These are phyloP conservation scores for Albugo laibachii DNA, from an alignment of 352 stramenopile species.

Conservation along the genomic window DNA sequence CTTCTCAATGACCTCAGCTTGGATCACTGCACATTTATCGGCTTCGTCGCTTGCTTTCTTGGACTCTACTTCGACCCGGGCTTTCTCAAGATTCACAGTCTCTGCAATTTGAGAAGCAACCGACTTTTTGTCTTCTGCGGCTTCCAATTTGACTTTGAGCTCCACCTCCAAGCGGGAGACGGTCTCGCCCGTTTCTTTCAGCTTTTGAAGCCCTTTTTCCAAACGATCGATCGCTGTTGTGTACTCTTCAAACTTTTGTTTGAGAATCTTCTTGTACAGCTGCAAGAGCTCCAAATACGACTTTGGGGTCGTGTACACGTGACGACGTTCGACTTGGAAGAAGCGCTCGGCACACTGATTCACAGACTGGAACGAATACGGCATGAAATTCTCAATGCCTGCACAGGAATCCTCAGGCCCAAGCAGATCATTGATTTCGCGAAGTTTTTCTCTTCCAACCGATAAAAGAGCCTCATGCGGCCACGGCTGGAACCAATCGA, in stretches of 20 bases:
- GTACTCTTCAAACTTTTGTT: slow-evolving; percentile 83
- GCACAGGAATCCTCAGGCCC: slow-evolving; percentile 53
- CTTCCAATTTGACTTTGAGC: slow-evolving; percentile 89
- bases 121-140: slow-evolving; percentile 90
- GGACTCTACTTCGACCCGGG: slow-evolving; percentile 88
- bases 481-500: slow-evolving; percentile 90
- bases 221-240: slow-evolving; percentile 78
- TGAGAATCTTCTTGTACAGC: slow-evolving; percentile 86
- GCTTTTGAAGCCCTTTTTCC: slow-evolving; percentile 83
- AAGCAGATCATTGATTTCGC: slow-evolving; percentile 67
- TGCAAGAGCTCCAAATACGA: slow-evolving; percentile 90
- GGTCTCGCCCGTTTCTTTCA: slow-evolving; percentile 85
- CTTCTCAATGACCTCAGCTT: slow-evolving; percentile 86
- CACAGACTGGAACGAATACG: slow-evolving; percentile 87
- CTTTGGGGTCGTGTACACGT: slow-evolving; percentile 92
- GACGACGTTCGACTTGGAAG: slow-evolving; percentile 73
- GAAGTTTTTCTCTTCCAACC: slow-evolving; percentile 77
- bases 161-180: slow-evolving; percentile 86
- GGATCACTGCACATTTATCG: slow-evolving; percentile 86
- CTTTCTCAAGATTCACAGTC: slow-evolving; percentile 89
- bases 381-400: slow-evolving; percentile 91
- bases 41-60: slow-evolving; percentile 85
- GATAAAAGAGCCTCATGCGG: slow-evolving; percentile 84
- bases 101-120: slow-evolving; percentile 88
- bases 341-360: slow-evolving; percentile 85